Percentiles rank a stretch among this genome's conserved stretches.
These are phyloP conservation scores for Dissoconium aciculare DNA, from an alignment of 2,329 filamentous ascomycete species.

Conservation along the genomic window DNA sequence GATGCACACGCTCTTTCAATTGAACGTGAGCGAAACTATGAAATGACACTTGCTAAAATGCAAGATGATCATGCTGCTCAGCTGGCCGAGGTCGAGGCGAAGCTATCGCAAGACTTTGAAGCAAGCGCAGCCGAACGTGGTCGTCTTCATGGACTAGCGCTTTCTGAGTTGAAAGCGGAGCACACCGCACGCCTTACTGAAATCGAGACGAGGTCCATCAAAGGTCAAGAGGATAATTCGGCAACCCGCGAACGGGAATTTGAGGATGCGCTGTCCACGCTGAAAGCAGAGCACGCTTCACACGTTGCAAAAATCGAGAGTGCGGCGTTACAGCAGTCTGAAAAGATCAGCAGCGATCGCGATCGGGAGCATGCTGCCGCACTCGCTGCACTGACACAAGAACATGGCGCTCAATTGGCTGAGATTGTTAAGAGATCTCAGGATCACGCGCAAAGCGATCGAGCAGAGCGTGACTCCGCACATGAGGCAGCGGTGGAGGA, in stretches of 20 bases:
- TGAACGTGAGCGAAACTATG: too few species aligned
- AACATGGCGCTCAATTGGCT: conserved; percentile 2
- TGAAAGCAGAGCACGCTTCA: background rate
- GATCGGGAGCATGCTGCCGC: background rate
- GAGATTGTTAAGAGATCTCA: too few species aligned
- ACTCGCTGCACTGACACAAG: conserved; percentile 2
- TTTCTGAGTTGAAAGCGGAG: background rate
- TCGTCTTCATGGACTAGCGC: background rate
- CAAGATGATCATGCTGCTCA: too few species aligned
- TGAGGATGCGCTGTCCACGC: background rate
- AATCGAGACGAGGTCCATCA: background rate
- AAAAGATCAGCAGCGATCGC: background rate
- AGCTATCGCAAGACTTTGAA: too few species aligned
- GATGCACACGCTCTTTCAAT: too few species aligned
- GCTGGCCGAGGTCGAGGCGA: too few species aligned
- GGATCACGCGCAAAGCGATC: too few species aligned
- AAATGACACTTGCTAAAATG: too few species aligned
- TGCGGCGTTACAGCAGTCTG: background rate
- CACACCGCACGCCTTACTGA: background rate
- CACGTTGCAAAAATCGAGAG: background rate
- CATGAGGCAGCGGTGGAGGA: conserved; percentile 2
- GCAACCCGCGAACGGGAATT: background rate
- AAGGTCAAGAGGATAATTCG: background rate
- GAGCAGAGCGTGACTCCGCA: conserved; percentile 2
- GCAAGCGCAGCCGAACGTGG: background rate